Base-by-base conservation (phyloP, 2,329 filamentous ascomycete species). In the Dothistroma septosporum region DNA sequence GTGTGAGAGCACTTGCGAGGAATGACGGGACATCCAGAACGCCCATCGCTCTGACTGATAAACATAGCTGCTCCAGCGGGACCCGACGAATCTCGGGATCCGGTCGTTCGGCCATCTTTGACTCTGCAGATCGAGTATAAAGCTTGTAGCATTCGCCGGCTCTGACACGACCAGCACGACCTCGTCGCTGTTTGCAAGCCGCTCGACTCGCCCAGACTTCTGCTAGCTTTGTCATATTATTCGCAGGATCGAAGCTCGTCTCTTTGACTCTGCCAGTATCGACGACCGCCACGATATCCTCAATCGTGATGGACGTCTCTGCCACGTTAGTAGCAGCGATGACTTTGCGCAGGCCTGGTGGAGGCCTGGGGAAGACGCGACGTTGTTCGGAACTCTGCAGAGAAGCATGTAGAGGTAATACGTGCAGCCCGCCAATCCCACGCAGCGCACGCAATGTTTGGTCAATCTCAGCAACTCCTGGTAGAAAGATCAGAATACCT, bases 251-350 rank as follows among this genome's bases (percentile, higher is more conserved):
- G 69, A 92, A 97, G 72, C 90, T 93, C 0, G 92, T 99, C 76
- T 99, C 93, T 73, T 99, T 99, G 61, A 99, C 94, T 57, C 91
- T 87, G 31, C 94, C 94, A 11, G 89, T 94, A 74, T 99, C 94
- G 64, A 99, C 93, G 50, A 99, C 94, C 1, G 91, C 93, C 2
- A 97, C 90, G 57, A 99, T 90, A 72, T 99, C 94, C 72, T 97
- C 92, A 62, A 99, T 99, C 0, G 94, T 99, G 73, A 99, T 97
- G 1, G 94, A 97, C 0, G 94, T 99, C 75, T 99, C 94, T 1
- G 94, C 94, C 2, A 99, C 93, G 70, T 99, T 99, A 49, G 94
- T 99, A 0, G 94, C 91, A 7, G 93, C 90, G 35, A 99, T 90
- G 12, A 99, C 85, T 76, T 99, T 99, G 37, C 94, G 84, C 76